phyloP scores from a whole-genome alignment of 805 yeast species.

The Teunomyces panamensis region DNA sequence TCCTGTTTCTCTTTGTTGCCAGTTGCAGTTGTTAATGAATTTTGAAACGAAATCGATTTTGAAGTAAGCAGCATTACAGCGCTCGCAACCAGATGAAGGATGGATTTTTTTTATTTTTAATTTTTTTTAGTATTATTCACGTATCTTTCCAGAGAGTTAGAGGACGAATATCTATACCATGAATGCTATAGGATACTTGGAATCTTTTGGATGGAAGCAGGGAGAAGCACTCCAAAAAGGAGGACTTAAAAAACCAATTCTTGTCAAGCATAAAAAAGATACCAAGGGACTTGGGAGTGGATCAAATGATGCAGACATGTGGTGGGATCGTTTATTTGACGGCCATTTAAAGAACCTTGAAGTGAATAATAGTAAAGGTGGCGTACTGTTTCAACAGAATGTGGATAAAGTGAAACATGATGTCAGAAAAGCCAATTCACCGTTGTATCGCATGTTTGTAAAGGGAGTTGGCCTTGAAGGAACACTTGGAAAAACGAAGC shows the following conservation, averaged over 20 bases:
- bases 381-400: constrained; percentile 54
- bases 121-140: background rate
- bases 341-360: constrained; percentile 83
- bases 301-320: constrained; percentile 73
- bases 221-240: constrained; percentile 84
- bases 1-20: background rate
- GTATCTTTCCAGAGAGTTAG: background rate
- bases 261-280: constrained; percentile 88
- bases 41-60: background rate
- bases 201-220: constrained; percentile 85
- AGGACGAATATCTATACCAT: constrained; percentile 30
- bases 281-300: constrained; percentile 87
- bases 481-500: constrained; percentile 50
- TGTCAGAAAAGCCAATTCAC: constrained; percentile 55
- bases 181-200: constrained; percentile 73
- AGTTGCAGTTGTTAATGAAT: background rate
- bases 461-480: constrained; percentile 84
- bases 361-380: constrained; percentile 38
- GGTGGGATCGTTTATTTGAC: constrained; percentile 98
- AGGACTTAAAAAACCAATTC: constrained; percentile 77
- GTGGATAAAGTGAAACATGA: constrained; percentile 44
- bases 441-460: constrained; percentile 82
- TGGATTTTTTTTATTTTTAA: background rate
- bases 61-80: background rate
- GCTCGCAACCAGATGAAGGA: constrained; percentile 4